These are phyloP conservation scores for Coniella vitis DNA, from an alignment of 2,329 filamentous ascomycete species.

Conservation along the genomic window DNA sequence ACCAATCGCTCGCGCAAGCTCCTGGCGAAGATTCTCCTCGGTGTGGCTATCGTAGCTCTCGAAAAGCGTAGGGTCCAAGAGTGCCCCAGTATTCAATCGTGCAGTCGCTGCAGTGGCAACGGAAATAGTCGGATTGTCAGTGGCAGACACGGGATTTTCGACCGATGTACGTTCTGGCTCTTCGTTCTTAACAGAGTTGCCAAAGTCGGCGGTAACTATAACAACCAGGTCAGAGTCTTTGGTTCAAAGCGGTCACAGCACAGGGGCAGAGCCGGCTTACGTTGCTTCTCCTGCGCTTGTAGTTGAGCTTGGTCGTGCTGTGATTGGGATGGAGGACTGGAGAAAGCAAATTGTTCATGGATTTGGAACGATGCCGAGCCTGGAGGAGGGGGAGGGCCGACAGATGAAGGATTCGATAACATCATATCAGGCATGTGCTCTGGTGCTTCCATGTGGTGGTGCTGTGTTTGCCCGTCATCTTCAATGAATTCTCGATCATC, in stretches of 20 bases:
- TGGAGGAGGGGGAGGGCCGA: constrained; percentile 15
- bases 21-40: constrained; percentile 7
- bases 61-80: constrained; percentile 41
- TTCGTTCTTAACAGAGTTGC: constrained; percentile 36
- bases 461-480: constrained; percentile 40
- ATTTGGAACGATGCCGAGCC: constrained; percentile 40
- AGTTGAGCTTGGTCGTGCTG: constrained; percentile 33
- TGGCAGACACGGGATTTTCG: constrained; percentile 25
- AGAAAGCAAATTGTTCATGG: constrained; percentile 50
- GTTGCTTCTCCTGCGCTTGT: constrained; percentile 28
- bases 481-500: constrained; percentile 51
- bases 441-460: constrained; percentile 26
- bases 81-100: constrained; percentile 42
- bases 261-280: constrained; percentile 22
- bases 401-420: neutral
- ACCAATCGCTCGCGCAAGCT: constrained; percentile 12
- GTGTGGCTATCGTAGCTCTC: constrained; percentile 26
- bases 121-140: constrained; percentile 42
- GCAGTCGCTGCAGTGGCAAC: constrained; percentile 52
- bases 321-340: constrained; percentile 45
- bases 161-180: constrained; percentile 44
- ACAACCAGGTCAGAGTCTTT: neutral
- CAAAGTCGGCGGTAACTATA: constrained; percentile 11
- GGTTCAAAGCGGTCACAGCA: neutral
- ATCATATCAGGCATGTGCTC: constrained; percentile 7